A percentile compares a stretch with the other conserved stretches of the same genome.
Evolutionary conservation across 768 basidiomycete genomes (phyloP).

Genomic region (Tephrocybe sp.): DNA sequence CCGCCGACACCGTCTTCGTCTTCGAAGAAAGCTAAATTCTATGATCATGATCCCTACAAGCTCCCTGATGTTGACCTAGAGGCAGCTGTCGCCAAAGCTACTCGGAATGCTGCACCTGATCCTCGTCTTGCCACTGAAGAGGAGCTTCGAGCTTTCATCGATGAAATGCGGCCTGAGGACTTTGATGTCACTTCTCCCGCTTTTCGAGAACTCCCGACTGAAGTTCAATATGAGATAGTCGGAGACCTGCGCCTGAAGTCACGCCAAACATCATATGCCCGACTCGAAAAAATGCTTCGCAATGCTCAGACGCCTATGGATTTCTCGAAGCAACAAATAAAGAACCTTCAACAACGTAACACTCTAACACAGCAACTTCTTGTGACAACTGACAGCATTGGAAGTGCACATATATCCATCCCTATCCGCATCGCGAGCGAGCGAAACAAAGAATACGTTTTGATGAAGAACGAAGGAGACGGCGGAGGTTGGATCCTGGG

Average conservation of each 20-base stretch:
- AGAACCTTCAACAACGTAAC: slow-evolving; percentile 86
- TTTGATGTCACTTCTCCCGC: slow-evolving; percentile 89
- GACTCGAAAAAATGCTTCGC: slow-evolving; percentile 87
- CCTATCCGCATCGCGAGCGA: slow-evolving; percentile 95
- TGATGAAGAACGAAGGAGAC: slow-evolving; percentile 86
- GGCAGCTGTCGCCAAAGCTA: slow-evolving; percentile 57
- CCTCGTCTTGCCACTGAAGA: slow-evolving; percentile 96
- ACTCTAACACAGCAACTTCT: slow-evolving; percentile 89
- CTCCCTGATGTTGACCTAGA: slow-evolving; percentile 82
- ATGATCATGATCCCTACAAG: slow-evolving; percentile 89
- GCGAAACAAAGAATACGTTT: slow-evolving; percentile 90
- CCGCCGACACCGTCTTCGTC: slow-evolving; percentile 44
- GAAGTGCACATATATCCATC: slow-evolving; percentile 85
- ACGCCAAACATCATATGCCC: slow-evolving; percentile 88
- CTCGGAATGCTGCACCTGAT: slow-evolving; percentile 65
- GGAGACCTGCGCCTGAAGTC: slow-evolving; percentile 94
- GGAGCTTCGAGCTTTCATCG: slow-evolving; percentile 89
- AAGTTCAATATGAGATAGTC: slow-evolving; percentile 97
- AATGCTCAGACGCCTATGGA: slow-evolving; percentile 82
- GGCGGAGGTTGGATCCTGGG: slow-evolving; percentile 95
- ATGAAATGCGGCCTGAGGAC: slow-evolving; percentile 94
- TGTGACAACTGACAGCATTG: slow-evolving; percentile 88
- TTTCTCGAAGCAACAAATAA: slow-evolving; percentile 96
- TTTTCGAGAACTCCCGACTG: slow-evolving; percentile 90
- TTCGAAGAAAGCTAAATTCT: slow-evolving; percentile 59